These are phyloP conservation scores for Hypoxylon fuscum DNA, from an alignment of 495 filamentous ascomycete genomes.

Conservation along the genomic window DNA sequence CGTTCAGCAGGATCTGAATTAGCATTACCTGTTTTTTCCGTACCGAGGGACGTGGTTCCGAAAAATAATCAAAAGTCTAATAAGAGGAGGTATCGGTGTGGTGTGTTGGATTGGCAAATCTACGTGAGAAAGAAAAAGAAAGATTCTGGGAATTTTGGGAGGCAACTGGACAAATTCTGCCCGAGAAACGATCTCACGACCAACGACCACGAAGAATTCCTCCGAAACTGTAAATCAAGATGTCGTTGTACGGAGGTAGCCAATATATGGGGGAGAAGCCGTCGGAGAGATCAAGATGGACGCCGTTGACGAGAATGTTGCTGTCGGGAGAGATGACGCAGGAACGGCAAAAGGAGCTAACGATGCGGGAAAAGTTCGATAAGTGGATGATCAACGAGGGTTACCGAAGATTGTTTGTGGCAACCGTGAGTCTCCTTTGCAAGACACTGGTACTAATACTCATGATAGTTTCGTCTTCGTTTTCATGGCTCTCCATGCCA, in stretches of 20 bases:
- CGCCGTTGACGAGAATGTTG: conserved; percentile 72
- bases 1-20: conserved; percentile 70
- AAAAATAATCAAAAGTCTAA: conserved; percentile 38
- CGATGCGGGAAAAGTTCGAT: conserved; percentile 59
- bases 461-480: conserved; percentile 70
- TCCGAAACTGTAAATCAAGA: conserved; percentile 46
- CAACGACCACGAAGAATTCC: conserved; percentile 13
- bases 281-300: conserved; percentile 73
- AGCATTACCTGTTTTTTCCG: conserved; percentile 22
- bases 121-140: conserved; percentile 1
- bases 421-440: conserved; percentile 25
- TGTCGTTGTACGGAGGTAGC: conserved; percentile 53
- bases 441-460: conserved; percentile 34
- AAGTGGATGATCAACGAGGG: conserved; percentile 83
- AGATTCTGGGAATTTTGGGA: conserved; percentile 16
- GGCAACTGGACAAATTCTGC: conserved; percentile 1
- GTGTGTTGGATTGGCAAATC: conserved; percentile 29
- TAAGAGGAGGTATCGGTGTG: conserved; percentile 37
- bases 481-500: conserved; percentile 70
- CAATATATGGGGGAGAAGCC: conserved; percentile 52
- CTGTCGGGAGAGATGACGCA: conserved; percentile 75
- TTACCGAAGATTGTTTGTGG: conserved; percentile 73
- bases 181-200: conserved; percentile 13
- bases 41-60: conserved; percentile 25
- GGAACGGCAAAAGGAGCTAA: conserved; percentile 68